These are phyloP conservation scores for Metschnikowia orientalis DNA, from an alignment of 805 yeast species.

Conservation along the genomic window DNA sequence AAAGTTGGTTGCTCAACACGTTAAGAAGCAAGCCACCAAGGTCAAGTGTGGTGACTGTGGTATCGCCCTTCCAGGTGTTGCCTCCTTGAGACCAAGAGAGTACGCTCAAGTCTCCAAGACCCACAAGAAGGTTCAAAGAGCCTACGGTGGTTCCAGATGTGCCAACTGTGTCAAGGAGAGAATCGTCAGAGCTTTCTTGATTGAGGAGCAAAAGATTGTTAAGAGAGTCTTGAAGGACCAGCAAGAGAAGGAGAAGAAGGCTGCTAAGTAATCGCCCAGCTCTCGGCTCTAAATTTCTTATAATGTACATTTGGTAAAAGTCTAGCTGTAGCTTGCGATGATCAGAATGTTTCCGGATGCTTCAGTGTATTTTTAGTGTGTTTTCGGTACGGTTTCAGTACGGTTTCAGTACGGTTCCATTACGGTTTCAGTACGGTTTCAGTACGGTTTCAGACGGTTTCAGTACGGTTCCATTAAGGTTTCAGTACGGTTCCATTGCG, in stretches of 20 bases:
- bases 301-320: slow-evolving; percentile 18
- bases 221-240: slow-evolving; percentile 98
- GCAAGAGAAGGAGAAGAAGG: slow-evolving; percentile 77
- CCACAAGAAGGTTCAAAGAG: slow-evolving; percentile 97
- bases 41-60: slow-evolving; percentile 90
- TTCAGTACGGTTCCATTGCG: too few relatives aligned
- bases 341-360: too few relatives aligned
- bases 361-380: too few relatives aligned
- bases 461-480: too few relatives aligned
- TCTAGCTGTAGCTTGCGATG: too few relatives aligned
- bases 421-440: too few relatives aligned
- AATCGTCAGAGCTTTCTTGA: slow-evolving; percentile 98
- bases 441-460: too few relatives aligned
- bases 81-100: slow-evolving; percentile 97
- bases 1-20: slow-evolving; percentile 95
- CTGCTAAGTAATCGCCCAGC: slow-evolving; percentile 21
- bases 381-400: too few relatives aligned
- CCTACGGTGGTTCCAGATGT: slow-evolving; percentile 99
- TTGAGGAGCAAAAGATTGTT: slow-evolving; percentile 99
- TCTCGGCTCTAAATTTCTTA: slow-evolving; percentile 7
- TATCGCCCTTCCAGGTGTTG: slow-evolving; percentile 76
- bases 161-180: slow-evolving; percentile 99
- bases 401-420: too few relatives aligned
- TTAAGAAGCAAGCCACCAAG: slow-evolving; percentile 85
- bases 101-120: slow-evolving; percentile 94